A percentile compares a stretch with the other conserved stretches of the same genome.
Conservation (phyloP, 2,329 filamentous ascomycete species). For the Verticillium tricorpus region DNA sequence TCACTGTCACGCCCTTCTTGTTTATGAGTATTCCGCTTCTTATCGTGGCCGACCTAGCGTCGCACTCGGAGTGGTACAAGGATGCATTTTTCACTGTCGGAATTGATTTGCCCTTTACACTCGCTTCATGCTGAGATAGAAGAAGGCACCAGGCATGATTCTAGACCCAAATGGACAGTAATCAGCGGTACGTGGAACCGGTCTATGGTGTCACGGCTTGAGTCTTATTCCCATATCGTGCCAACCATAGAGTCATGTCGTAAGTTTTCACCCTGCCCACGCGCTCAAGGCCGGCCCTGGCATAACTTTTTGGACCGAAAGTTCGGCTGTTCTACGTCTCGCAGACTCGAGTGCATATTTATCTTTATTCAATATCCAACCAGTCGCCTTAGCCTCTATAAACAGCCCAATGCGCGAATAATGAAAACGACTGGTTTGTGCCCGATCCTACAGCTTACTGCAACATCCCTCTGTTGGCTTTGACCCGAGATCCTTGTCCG, state of each 20-base stretch:
- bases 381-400: neutral
- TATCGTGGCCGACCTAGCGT: neutral
- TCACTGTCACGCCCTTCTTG: neutral
- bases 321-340: neutral
- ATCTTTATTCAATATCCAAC: neutral
- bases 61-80: neutral
- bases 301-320: neutral
- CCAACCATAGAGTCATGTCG: neutral
- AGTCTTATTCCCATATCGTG: neutral
- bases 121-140: neutral
- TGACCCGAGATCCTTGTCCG: slow-evolving; percentile 21
- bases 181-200: neutral
- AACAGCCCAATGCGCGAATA: neutral
- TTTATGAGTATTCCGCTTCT: neutral
- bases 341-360: neutral
- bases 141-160: neutral
- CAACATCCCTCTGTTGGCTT: slow-evolving; percentile 8
- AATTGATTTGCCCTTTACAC: neutral
- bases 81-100: neutral
- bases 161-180: neutral
- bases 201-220: neutral
- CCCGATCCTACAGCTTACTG: slow-evolving; percentile 1
- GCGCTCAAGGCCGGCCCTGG: neutral
- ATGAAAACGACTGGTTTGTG: neutral
- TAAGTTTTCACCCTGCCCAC: neutral